Evolutionary conservation across 768 basidiomycete genomes (phyloP), one percentile per base, ranked within the genome.

Genomic region (Multifurca ochricompacta): DNA sequence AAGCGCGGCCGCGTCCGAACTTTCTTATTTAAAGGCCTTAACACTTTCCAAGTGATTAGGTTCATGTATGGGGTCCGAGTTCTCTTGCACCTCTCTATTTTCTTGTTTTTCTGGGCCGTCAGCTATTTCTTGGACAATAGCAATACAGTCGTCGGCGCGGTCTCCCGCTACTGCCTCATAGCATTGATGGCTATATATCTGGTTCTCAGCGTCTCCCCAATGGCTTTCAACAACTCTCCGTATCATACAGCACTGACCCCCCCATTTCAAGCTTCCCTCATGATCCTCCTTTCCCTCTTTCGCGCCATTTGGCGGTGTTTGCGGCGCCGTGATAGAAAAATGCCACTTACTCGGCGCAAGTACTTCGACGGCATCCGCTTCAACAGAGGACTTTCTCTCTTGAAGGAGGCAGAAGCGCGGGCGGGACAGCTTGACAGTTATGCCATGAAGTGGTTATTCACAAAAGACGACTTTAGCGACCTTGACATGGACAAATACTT

Each of bases 51-150:
- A 27, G 46, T 59, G 32, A 41, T 31, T n/a, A 44, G 44, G 16
- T 48, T 54, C 32, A 39, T 56, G 46, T 48, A 51, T 16, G 43
- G 42, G 13, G 23, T 50, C n/a, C 54, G 44, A 14, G 54, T 49
- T 2, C 23, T 56, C 19, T 34, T 59, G 18, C 58, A 59, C 23
- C 8, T 56, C 25, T 48, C 58, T 0, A 23, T 56, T 6, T 56
- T 59, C 27, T 48, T 59, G 0, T 59, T 56, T 32, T 51, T 59
- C 32, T 37, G 54, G 48, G 48, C 48, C 2, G 10, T 55, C 35
- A 50, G 54, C 35, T 48, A 55, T 39, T 55, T 50, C 48, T 41
- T 55, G 11, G 44, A 45, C 27, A 48, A 35, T 1, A n/a, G 49
- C 23, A 1, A 59, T 56, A 11, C 3, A 11, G 27, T 11, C 3